phyloP scores from a whole-genome alignment of 1,284 basidiomycete species.

The Schizophyllum commune region DNA sequence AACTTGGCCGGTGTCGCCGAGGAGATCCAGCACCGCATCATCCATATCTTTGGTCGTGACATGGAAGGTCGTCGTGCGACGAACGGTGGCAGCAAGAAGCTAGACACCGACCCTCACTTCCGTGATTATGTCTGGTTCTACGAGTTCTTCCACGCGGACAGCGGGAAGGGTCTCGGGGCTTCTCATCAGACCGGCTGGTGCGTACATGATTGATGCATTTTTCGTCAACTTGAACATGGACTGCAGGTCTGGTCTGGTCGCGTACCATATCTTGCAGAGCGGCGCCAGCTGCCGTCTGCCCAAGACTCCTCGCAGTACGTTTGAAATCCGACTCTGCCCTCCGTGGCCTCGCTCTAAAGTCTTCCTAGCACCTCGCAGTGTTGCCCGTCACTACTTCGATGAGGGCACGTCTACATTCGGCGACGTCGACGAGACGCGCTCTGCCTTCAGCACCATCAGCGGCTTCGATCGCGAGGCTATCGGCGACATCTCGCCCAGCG shows the following conservation, averaged over 20 bases:
- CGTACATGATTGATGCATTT: conserved; percentile 17
- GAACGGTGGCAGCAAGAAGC: conserved; percentile 83
- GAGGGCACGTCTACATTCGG: conserved; percentile 64
- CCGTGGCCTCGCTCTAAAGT: conserved; percentile 14
- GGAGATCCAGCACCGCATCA: conserved; percentile 95
- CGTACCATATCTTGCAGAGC: conserved; percentile 86
- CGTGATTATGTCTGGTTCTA: conserved; percentile 94
- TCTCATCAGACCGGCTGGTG: conserved; percentile 97
- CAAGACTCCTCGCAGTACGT: conserved; percentile 80
- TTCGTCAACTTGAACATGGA: not conserved
- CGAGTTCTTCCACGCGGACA: conserved; percentile 97
- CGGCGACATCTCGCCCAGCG: conserved; percentile 74
- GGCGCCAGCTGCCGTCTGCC: conserved; percentile 80
- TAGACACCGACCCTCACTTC: conserved; percentile 94
- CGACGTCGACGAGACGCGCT: conserved; percentile 59
- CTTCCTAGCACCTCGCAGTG: conserved; percentile 70
- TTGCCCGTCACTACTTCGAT: conserved; percentile 92
- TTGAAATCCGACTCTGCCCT: conserved; percentile 5
- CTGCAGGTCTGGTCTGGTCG: conserved; percentile 80
- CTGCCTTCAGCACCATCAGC: conserved; percentile 56
- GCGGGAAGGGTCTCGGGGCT: conserved; percentile 87
- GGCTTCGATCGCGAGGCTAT: conserved; percentile 52
- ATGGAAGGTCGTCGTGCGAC: conserved; percentile 79
- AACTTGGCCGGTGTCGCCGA: conserved; percentile 90
- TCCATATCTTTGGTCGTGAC: conserved; percentile 94